Evolutionary conservation across 2,329 filamentous ascomycete species (phyloP), one percentile per base, ranked within the genome.

Genomic region (Capronia epimyces): DNA sequence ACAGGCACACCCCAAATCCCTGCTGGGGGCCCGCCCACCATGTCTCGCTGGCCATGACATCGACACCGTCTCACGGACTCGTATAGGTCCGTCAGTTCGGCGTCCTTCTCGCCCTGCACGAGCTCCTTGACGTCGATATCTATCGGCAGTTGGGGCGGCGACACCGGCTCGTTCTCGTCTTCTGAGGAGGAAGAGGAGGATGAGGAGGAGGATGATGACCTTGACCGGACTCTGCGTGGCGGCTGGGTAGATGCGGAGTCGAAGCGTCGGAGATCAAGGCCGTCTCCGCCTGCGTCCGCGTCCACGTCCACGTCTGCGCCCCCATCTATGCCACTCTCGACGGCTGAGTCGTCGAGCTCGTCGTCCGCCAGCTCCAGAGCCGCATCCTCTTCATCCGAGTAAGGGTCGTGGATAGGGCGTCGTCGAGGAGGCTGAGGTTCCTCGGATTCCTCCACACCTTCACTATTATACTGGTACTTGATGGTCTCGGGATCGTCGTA

Each of bases 351-450:
- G 15, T 52, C 50, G 21, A 49, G 39, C 21, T 54, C 50, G 39
- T 60, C 55, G 32, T 57, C 57, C 4, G 43, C 52, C 7, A 52
- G 24, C 37, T 53, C 55, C 12, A 51, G 39, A 24, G 43, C 49
- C 2, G 47, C 57, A 22, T 60, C 57, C 20, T 58, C 57, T 32
- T 56, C 52, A 31, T 60, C 49, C 10, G 46, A 53, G 13, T 58
- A 56, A 12, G 47, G 34, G 32, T 58, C 56, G 42, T 49, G 53
- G 10, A 46, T 20, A 8, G 39, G 41, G 13, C 46, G 21, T 6
- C 34, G 46, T 42, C 46, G 55, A 8, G 37, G 16, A n/a, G 3
- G 7, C 7, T 32, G 29, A 2, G 37, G 20, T 20, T 32, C 21
- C 31, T 50, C 43, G 18, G 29, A 37, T 6, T 25, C 10, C 16